Conservation (phyloP, 176 grass and related monocot species). For the Saccharum officinarum region DNA sequence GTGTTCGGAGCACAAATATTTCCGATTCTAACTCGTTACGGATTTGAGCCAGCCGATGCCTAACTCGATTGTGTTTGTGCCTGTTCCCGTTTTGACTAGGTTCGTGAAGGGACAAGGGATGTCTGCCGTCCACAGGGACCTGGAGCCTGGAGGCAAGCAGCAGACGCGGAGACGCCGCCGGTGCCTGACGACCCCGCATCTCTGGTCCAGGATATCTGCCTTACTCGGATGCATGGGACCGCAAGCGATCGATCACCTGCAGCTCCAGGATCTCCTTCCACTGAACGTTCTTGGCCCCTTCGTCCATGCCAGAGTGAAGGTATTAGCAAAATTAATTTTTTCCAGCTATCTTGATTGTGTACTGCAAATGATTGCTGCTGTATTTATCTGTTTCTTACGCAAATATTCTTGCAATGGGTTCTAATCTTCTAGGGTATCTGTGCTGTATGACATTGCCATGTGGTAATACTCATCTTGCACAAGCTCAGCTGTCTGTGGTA, state of each 20-base stretch:
- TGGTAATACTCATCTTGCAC: background rate
- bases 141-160: background rate
- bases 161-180: background rate
- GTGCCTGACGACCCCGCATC: background rate
- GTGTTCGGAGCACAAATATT: too few relatives aligned
- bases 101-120: background rate
- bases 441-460: background rate
- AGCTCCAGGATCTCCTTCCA: background rate
- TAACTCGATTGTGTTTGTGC: background rate
- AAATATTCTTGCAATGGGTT: conserved; percentile 10
- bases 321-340: background rate
- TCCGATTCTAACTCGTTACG: too few relatives aligned
- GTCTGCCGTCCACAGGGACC: background rate
- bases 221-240: background rate
- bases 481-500: background rate
- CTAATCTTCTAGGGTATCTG: background rate
- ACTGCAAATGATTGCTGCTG: background rate
- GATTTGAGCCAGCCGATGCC: too few relatives aligned
- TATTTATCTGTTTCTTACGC: background rate
- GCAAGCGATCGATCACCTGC: background rate
- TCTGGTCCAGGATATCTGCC: background rate
- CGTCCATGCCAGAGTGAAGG: conserved; percentile 12
- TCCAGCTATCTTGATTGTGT: background rate
- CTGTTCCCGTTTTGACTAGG: background rate
- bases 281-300: background rate